These are phyloP conservation scores for Aquilaria malaccensis DNA, from an alignment of 345 rosid genomes.

Conservation along the genomic window DNA sequence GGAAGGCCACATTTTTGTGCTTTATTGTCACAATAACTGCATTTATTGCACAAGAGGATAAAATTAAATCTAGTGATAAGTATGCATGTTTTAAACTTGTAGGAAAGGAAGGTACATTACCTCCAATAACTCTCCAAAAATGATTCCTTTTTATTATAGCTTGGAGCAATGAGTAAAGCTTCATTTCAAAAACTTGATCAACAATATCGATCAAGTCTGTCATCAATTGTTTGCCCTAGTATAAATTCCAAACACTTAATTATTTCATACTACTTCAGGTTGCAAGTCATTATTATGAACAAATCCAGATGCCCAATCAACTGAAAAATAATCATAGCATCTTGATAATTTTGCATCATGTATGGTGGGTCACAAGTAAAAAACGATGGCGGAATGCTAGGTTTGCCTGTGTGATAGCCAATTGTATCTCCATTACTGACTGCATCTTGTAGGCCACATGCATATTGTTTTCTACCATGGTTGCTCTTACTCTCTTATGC, in stretches of 20 bases:
- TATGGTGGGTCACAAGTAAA: no score
- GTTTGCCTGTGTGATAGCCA: no score
- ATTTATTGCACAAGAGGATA: no score
- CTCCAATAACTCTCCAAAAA: background rate
- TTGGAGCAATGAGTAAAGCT: background rate
- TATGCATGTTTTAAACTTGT: background rate
- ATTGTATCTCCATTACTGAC: no score
- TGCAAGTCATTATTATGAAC: background rate
- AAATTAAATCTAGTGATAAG: background rate
- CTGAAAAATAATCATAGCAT: background rate
- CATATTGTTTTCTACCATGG: no score
- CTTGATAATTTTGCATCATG: background rate
- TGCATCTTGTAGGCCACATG: no score
- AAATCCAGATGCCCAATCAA: background rate
- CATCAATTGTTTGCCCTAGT: background rate
- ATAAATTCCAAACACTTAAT: no score
- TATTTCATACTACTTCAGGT: background rate
- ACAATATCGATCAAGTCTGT: background rate
- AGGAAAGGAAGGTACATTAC: background rate
- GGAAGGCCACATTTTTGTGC: no score
- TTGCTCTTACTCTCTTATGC: no score
- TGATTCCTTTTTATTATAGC: background rate
- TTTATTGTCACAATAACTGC: background rate
- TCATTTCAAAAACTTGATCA: background rate
- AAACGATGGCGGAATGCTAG: no score